Conservation (phyloP, 1,284 basidiomycete genomes). For the Microbotryomycetes sp. region DNA sequence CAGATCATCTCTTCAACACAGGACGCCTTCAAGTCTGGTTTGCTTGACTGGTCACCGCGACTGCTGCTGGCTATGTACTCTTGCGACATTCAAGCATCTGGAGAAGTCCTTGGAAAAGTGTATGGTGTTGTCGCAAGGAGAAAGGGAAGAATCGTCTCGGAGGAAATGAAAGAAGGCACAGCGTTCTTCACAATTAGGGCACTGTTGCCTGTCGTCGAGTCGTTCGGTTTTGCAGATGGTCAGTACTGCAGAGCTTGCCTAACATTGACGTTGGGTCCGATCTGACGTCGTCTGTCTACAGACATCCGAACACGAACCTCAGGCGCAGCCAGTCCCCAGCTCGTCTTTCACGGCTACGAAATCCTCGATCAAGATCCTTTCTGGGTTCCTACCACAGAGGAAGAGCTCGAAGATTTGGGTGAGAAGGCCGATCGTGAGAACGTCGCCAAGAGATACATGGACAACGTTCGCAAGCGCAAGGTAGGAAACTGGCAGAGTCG, state of each 20-base stretch:
- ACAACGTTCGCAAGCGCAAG: conserved; percentile 80
- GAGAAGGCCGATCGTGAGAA: conserved; percentile 92
- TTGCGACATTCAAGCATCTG: conserved; percentile 96
- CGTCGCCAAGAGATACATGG: conserved; percentile 91
- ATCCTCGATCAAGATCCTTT: conserved; percentile 89
- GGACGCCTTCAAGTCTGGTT: conserved; percentile 78
- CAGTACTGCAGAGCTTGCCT: conserved; percentile 29
- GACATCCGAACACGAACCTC: conserved; percentile 95
- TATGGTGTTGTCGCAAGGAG: conserved; percentile 90
- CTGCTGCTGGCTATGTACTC: conserved; percentile 98
- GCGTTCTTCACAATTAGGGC: conserved; percentile 88
- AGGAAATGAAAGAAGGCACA: conserved; percentile 99
- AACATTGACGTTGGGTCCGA: not conserved
- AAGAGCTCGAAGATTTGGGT: conserved; percentile 94
- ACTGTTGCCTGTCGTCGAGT: conserved; percentile 90
- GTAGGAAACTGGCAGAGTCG: too few relatives aligned
- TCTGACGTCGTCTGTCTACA: conserved; percentile 39
- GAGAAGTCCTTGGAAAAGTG: conserved; percentile 97
- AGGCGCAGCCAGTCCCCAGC: conserved; percentile 90
- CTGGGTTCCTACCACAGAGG: conserved; percentile 98
- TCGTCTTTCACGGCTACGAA: conserved; percentile 92
- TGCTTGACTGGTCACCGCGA: conserved; percentile 96
- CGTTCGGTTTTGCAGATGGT: conserved; percentile 97
- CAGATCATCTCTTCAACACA: conserved; percentile 80
- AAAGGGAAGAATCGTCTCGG: conserved; percentile 83